A percentile compares a stretch with the other conserved stretches of the same genome.
Evolutionary conservation across 495 filamentous ascomycete genomes (phyloP).

Genomic region (Talaromyces stipitatus): DNA sequence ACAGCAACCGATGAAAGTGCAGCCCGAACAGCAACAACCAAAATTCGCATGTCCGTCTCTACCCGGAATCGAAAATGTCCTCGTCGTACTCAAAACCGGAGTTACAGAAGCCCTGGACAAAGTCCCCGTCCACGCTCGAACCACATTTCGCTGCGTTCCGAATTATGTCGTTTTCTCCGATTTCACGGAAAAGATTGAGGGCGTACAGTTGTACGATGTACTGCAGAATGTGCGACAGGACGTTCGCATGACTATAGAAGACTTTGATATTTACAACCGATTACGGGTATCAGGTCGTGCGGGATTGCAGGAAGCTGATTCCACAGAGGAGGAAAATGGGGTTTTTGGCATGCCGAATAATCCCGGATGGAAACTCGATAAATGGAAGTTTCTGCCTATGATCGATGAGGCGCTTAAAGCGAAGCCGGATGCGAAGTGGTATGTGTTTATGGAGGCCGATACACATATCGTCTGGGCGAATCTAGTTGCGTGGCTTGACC

Average conservation of each 20-base stretch:
- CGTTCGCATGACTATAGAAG: conserved; percentile 27
- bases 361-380: conserved; percentile 50
- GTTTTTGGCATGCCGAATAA: conserved; percentile 39
- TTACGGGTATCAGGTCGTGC: conserved; percentile 30
- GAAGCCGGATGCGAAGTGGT: conserved; percentile 52
- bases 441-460: conserved; percentile 63
- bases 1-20: background rate
- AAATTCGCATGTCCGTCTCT: conserved; percentile 25
- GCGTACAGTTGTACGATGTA: conserved; percentile 41
- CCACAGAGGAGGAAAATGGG: conserved; percentile 38
- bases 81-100: conserved; percentile 41
- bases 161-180: conserved; percentile 51
- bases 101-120: conserved; percentile 37
- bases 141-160: conserved; percentile 44
- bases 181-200: conserved; percentile 40
- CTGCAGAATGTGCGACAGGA: conserved; percentile 31
- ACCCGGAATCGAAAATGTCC: conserved; percentile 35
- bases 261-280: conserved; percentile 48
- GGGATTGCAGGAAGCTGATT: conserved; percentile 31
- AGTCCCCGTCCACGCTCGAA: conserved; percentile 42
- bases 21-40: background rate
- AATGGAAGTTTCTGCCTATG: conserved; percentile 55
- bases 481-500: conserved; percentile 46
- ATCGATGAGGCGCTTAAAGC: conserved; percentile 34
- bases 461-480: conserved; percentile 60